Percentiles rank a stretch among this genome's conserved stretches.
phyloP scores from a whole-genome alignment of 148 eudicot genomes.

The Fagopyrum homotropicum region DNA sequence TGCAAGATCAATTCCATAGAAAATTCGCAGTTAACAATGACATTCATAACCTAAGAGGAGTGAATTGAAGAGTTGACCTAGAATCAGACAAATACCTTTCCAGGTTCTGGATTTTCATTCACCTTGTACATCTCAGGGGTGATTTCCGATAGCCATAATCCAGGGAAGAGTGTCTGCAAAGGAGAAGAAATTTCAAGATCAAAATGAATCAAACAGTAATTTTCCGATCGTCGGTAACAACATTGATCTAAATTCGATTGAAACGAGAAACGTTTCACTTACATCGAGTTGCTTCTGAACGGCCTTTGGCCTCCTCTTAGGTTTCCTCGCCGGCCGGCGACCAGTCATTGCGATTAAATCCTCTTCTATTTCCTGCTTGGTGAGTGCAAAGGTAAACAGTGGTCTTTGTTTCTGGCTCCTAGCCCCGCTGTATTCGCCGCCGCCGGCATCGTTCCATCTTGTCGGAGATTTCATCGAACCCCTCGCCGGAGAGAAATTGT shows the following conservation, averaged over 20 bases:
- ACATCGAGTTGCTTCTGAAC: slow-evolving; percentile 44
- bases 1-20: background rate
- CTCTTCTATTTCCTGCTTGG: slow-evolving; percentile 34
- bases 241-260: too few relatives aligned
- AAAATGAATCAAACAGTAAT: slow-evolving; percentile 22
- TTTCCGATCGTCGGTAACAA: too few relatives aligned
- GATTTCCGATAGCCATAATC: slow-evolving; percentile 40
- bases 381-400: slow-evolving; percentile 33
- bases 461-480: slow-evolving; percentile 19
- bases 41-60: background rate
- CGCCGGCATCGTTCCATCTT: slow-evolving; percentile 4
- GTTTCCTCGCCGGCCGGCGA: slow-evolving; percentile 31
- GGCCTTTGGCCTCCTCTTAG: slow-evolving; percentile 32
- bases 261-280: slow-evolving; percentile 16
- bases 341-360: slow-evolving; percentile 37
- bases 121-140: slow-evolving; percentile 42
- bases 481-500: slow-evolving; percentile 20
- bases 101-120: slow-evolving; percentile 23
- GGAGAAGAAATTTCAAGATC: background rate
- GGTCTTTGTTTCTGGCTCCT: slow-evolving; percentile 24
- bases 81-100: slow-evolving; percentile 20
- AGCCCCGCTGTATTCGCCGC: slow-evolving; percentile 8
- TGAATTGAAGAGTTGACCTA: background rate
- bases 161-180: slow-evolving; percentile 44
- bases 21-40: background rate